Evolutionary conservation across 2,329 filamentous ascomycete genomes (phyloP), one percentile per base, ranked within the genome.

Genomic region (Cordyceps cateniannulata): DNA sequence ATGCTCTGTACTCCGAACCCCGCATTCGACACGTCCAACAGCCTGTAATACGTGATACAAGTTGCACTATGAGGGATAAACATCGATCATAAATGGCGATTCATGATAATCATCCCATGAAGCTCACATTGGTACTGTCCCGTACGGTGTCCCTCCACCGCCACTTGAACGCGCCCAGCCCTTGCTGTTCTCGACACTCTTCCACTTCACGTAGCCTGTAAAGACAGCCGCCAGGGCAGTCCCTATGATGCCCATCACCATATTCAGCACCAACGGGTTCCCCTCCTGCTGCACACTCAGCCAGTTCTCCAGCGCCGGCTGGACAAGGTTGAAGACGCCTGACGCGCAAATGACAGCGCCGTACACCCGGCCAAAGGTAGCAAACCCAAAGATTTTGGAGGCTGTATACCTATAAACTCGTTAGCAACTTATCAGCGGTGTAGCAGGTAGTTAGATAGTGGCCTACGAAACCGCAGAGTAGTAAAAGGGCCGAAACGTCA

Each of bases 301-400:
- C 22, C 89, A 73, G 0, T 85, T 81, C 67, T 92, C 89, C 45
- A 93, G 76, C 0, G 81, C 88, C 0, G 85, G 84, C 71, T 92
- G 89, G 0, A 81, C 77, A 69, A 92, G 87, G 69, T 90, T 91
- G 63, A 88, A 80, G 0, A 91, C 66, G 2, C 89, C 89, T 0
- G 89, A 88, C 5, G 89, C 71, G 68, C 87, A 91, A 58, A 90
- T 90, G 60, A 92, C 83, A 4, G 89, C 80, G 16, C 89, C 89
- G 69, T 92, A 92, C 16, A 93, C 87, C 63, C 89, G 89, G 12
- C 89, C 89, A 63, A 92, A 92, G 0, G 88, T 91, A n/a, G 84
- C 81, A 69, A 91, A 91, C 3, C 89, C 89, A 66, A 92, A 92
- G 2, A 91, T 87, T 69, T 91, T 91, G 29, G 40, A 59, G 18